Base-by-base conservation (phyloP, 208 protist genomes). In the Wallacemonas sp. region DNA sequence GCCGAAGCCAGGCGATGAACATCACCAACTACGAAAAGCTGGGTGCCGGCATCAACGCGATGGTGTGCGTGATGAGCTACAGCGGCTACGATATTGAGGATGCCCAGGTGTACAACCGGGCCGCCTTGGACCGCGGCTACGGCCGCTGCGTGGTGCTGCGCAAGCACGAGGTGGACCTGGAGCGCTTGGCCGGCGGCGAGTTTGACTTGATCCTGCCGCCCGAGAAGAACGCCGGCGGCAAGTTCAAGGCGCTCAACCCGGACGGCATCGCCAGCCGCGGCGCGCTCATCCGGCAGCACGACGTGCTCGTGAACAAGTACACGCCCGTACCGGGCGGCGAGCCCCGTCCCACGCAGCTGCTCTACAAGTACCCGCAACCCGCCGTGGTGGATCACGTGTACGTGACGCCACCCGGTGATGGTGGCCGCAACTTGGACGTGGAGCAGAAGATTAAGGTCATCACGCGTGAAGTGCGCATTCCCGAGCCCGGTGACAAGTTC, bases 51-150 rank as follows among this genome's bases (percentile, higher is more conserved):
- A 98, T 99, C 42, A 99, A 99, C 84, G 98, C 98, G 16, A 99
- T 98, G 71, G 97, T 99, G 22, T 99, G 98, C 25, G 98, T 99
- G 28, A 99, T 99, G 97, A 97, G 85, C 45, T 99, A 99, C 79
- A 99, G 98, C 31, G 99, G 99, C 0, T 99, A 99, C 84, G 99
- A 99, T 86, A 99, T 99, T 70, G 99, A 99, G 85, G 99, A 99
- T 90, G 99, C 99, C 22, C 73, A 99, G 14, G 96, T 99, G 39
- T 91, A 99, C 62, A 99, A 99, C 77, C 91, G 98, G 23, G 65
- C 84, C 26, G 74, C 86, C 11, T 79, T 99, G 33, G 99, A 99
- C 70, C 84, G 99, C 38, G 98, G 99, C 25, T 99, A 98, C 75
- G 97, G 96, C 22, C 83, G 98, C 20, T 99, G 97, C 74, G 92